A percentile compares a stretch with the other conserved stretches of the same genome.
Conservation (phyloP, 306 rosid species). For the Inga laurina region DNA sequence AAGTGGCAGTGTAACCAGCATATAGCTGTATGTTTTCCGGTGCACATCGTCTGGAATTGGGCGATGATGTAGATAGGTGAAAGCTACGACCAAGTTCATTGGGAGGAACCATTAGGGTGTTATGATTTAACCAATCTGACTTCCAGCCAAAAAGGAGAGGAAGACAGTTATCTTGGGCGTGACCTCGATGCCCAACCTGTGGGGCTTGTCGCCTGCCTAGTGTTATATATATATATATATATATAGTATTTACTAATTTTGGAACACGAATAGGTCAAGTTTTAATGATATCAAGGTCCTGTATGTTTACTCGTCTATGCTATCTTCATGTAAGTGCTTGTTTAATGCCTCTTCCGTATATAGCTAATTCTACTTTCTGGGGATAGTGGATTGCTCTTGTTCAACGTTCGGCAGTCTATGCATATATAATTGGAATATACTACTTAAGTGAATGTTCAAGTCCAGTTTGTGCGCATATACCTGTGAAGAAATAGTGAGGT, state of each 20-base stretch:
- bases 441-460: slow-evolving; percentile 26
- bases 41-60: slow-evolving; percentile 39
- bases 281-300: slow-evolving; percentile 61
- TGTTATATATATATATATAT: slow-evolving; percentile 51
- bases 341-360: slow-evolving; percentile 41
- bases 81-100: slow-evolving; percentile 50
- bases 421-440: slow-evolving; percentile 44
- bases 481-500: not conserved
- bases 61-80: slow-evolving; percentile 42
- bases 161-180: slow-evolving; percentile 45
- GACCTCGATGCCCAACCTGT: slow-evolving; percentile 51
- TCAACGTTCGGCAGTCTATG: slow-evolving; percentile 38
- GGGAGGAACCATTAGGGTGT: slow-evolving; percentile 45
- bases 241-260: slow-evolving; percentile 54
- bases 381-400: slow-evolving; percentile 30
- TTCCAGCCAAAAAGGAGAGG: slow-evolving; percentile 53
- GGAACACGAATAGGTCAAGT: slow-evolving; percentile 60
- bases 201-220: slow-evolving; percentile 53
- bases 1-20: slow-evolving; percentile 44
- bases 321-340: slow-evolving; percentile 51
- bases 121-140: slow-evolving; percentile 47
- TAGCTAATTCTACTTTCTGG: slow-evolving; percentile 2
- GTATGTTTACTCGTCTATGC: slow-evolving; percentile 53
- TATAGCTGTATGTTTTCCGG: slow-evolving; percentile 52
- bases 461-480: not conserved